Evolutionary conservation across 306 rosid genomes (phyloP).

Genomic region (Alnus glutinosa): DNA sequence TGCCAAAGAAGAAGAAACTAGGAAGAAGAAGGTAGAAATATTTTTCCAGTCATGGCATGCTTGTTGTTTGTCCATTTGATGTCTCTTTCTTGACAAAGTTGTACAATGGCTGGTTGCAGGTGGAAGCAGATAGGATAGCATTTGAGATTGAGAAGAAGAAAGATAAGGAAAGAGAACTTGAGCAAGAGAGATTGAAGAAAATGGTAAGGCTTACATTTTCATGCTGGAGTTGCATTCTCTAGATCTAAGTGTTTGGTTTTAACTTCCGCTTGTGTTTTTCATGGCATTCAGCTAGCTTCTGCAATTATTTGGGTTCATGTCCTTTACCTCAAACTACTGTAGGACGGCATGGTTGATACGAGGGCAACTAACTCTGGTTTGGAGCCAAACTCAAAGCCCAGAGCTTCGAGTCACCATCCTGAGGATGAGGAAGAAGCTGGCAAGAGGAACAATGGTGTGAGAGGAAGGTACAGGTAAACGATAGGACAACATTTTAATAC

Average conservation of each 20-base stretch:
- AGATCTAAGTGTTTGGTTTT: slow-evolving; percentile 65
- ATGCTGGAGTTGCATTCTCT: slow-evolving; percentile 66
- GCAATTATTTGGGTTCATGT: slow-evolving; percentile 99
- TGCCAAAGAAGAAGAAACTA: slow-evolving; percentile 87
- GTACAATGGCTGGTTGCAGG: slow-evolving; percentile 50
- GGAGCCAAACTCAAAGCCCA: slow-evolving; percentile 54
- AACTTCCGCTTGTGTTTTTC: slow-evolving; percentile 83
- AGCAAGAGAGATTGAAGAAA: slow-evolving; percentile 71
- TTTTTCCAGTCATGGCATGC: slow-evolving; percentile 5
- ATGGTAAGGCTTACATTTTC: slow-evolving; percentile 70
- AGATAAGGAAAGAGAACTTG: slow-evolving; percentile 77
- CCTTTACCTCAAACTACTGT: slow-evolving; percentile 99
- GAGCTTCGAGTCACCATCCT: slow-evolving; percentile 46
- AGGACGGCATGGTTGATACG: slow-evolving; percentile 85
- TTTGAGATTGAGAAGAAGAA: slow-evolving; percentile 82
- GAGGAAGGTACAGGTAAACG: slow-evolving; percentile 63
- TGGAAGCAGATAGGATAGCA: slow-evolving; percentile 75
- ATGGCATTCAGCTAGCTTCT: slow-evolving; percentile 99
- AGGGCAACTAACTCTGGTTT: slow-evolving; percentile 52
- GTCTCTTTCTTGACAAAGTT: slow-evolving; percentile 21
- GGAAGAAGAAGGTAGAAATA: slow-evolving; percentile 68
- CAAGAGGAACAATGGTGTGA: slow-evolving; percentile 69
- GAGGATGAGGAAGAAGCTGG: slow-evolving; percentile 57
- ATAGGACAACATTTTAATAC: slow-evolving; percentile 11
- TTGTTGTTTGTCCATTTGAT: slow-evolving; percentile 13